Evolutionary conservation across 1,139 yeast species (phyloP).

Genomic region (Protomyces lactucae-debilis): DNA sequence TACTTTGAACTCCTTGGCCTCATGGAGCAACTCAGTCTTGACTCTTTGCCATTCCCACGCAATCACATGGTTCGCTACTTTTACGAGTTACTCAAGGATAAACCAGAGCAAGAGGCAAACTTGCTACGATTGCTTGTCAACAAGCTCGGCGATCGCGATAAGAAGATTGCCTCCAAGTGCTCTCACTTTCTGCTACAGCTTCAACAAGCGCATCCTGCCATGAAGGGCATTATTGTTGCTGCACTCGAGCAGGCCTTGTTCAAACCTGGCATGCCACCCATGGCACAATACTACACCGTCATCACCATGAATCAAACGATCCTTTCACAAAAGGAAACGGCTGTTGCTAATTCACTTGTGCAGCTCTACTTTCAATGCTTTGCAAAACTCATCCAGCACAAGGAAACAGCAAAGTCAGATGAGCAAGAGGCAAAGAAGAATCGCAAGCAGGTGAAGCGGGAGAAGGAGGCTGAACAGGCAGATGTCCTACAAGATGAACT

Average conservation of each 20-base stretch:
- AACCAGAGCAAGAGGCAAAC: conserved; percentile 97
- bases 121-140: conserved; percentile 82
- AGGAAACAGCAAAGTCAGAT: conserved; percentile 38
- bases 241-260: conserved; percentile 75
- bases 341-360: conserved; percentile 72
- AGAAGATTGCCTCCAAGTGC: conserved; percentile 83
- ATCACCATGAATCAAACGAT: conserved; percentile 91
- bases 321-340: conserved; percentile 67
- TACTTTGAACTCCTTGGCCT: conserved; percentile 68
- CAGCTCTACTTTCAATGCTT: conserved; percentile 82
- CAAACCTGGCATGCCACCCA: conserved; percentile 55
- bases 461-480: conserved; percentile 52
- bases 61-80: conserved; percentile 70
- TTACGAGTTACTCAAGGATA: conserved; percentile 70
- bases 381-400: conserved; percentile 61
- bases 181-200: conserved; percentile 74
- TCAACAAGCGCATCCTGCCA: conserved; percentile 92
- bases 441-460: conserved; percentile 69
- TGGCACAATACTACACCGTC: conserved; percentile 79
- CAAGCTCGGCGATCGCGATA: conserved; percentile 87
- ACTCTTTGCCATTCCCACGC: conserved; percentile 87
- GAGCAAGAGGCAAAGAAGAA: conserved; percentile 33
- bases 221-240: conserved; percentile 77
- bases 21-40: conserved; percentile 74
- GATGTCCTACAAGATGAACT: conserved; percentile 70